Evolutionary conservation across 1,284 basidiomycete genomes (phyloP), one percentile per base, ranked within the genome.

Genomic region (Kalmanozyma brasiliensis): DNA sequence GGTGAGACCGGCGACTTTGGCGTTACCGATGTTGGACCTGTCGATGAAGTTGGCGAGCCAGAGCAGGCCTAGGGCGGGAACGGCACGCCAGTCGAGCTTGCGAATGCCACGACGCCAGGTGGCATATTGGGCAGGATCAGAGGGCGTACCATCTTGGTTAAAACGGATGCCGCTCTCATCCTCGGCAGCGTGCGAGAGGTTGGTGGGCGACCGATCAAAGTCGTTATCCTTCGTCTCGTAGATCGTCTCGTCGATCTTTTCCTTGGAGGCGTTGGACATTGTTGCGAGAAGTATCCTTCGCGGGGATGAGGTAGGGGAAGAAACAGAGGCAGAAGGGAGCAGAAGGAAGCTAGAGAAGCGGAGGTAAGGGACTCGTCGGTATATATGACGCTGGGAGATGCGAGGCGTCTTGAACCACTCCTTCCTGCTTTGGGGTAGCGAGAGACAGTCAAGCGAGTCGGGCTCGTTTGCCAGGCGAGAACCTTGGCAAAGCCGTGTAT

Each of bases 11-110:
- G 69, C 62, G 24, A 71, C 49, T 42, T 74, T 73, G 32, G 74
- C 75, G 24, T 74, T 71, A 5, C 73, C 64, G 32, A 77, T 67
- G 52, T 77, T 76, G 34, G 55, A 57, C 6, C 75, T 44, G 43
- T 77, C 75, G 26, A 77, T 49, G 48, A 77, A 76, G 32, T 55
- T 58, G 29, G 65, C 40, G n/a, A 70, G 49, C 42, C 55, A 73
- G 7, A 76, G 62, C 3, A 68, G 37, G 5, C 49, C 58, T 0
- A 74, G 53, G 17, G 76, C 73, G 4, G 76, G 76, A 1, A 78
- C 58, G 8, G 74, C 46, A 14, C 60, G 44, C 36, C 52, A 55
- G 41, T 76, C 76, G 48, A 78, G 57, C 55, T 78, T 77, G 19
- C 57, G 42, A 34, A 70, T 52, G 22, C 61, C 67, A 3, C 52